Conservation (phyloP, 352 stramenopile species). For the Phytophthora pseudosyringae region DNA sequence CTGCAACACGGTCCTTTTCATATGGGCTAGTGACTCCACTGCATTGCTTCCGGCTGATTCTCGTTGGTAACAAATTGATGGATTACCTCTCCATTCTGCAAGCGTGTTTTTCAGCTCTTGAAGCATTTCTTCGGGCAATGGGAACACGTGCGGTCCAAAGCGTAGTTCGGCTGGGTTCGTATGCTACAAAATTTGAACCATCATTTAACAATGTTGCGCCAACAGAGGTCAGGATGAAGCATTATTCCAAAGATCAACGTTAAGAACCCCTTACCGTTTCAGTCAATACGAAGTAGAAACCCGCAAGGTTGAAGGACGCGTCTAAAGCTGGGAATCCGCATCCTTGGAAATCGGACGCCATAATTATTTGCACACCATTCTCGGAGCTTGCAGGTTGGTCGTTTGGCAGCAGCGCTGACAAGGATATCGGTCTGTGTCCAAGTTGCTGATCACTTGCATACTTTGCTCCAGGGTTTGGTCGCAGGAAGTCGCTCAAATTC, state of each 20-base stretch:
- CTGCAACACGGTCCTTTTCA: slow-evolving; percentile 44
- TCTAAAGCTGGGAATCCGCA: slow-evolving; percentile 75
- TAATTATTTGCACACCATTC: slow-evolving; percentile 40
- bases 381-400: slow-evolving; percentile 34
- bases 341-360: slow-evolving; percentile 59
- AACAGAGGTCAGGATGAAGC: neutral
- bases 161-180: slow-evolving; percentile 41
- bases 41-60: slow-evolving; percentile 1
- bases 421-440: slow-evolving; percentile 14
- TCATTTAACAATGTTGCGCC: neutral
- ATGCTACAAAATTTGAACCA: slow-evolving; percentile 16
- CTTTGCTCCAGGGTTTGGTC: slow-evolving; percentile 13
- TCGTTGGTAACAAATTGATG: slow-evolving; percentile 27
- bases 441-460: neutral
- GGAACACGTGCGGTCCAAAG: slow-evolving; percentile 68
- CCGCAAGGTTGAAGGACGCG: slow-evolving; percentile 44
- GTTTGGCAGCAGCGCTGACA: slow-evolving; percentile 44
- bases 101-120: slow-evolving; percentile 54
- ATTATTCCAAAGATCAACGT: neutral
- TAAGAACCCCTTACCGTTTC: slow-evolving; percentile 23
- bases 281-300: slow-evolving; percentile 64
- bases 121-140: slow-evolving; percentile 66
- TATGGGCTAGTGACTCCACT: slow-evolving; percentile 24
- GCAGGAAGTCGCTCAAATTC: slow-evolving; percentile 51
- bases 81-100: slow-evolving; percentile 34